Base-by-base conservation (phyloP, 176 grass and related monocot genomes). In the Bromus sterilis region DNA sequence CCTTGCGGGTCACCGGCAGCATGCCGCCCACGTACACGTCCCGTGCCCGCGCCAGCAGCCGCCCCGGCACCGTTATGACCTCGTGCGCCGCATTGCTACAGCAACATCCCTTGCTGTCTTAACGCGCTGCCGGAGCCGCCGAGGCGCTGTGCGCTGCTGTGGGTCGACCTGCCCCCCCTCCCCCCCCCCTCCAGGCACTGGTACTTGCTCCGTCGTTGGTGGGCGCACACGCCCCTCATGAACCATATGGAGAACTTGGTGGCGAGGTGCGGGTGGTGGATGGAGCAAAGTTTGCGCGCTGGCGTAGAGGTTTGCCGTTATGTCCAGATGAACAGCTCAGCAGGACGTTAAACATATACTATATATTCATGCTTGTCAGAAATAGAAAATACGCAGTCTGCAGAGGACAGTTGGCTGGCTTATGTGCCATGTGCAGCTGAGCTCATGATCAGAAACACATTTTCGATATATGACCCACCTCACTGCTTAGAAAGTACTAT, bases 21-120 rank as follows among this genome's bases (percentile, higher is more conserved):
- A 97, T 93, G 62, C 42, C 89, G 53, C 88, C 67, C 20, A 97
- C 88, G 79, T 93, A 97, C 12, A 91, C 81, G 75, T 97, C 94
- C 41, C 91, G 80, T 21, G 89, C 21, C 68, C 86, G 84, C 28
- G 78, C 75, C 26, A 97, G 69, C 30, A 87, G 1, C 4, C 74
- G 51, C 77, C 48, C 43, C 55, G 80, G 26, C 15, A 1, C 0
- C 0, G 61, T 0, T 2, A 65, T 31, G 93, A 88, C 81, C 4
- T 63, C 44, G 31, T 79, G 71, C 7, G 61, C 25, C 40, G 51
- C 36, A 41, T 9, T n/a, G n/a, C n/a, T n/a, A n/a, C n/a, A n/a
- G 46, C 81, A 60, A 26, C 89, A 60, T 14, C 69, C 78, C 33
- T 42, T 33, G 61, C 84, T n/a, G 68, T 24, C 89, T n/a, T n/a